Percentiles rank a stretch among this genome's conserved stretches.
phyloP scores from a whole-genome alignment of 176 grass and related monocot species.

The Triticum turgidum region DNA sequence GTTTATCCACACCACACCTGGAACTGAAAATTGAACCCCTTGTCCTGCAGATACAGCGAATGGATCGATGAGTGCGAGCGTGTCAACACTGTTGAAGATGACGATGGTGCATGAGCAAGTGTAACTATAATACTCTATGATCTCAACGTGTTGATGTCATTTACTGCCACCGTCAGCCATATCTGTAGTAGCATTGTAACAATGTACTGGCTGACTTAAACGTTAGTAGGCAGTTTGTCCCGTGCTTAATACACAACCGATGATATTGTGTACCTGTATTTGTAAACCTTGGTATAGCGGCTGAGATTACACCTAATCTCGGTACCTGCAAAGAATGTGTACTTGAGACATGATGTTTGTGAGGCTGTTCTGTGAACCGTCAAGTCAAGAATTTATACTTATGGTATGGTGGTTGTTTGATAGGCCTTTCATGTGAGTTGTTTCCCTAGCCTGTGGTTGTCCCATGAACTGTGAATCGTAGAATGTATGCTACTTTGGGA shows the following conservation, averaged over 20 bases:
- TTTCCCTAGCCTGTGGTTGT: not conserved
- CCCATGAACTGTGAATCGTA: too few relatives aligned
- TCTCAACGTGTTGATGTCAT: not conserved
- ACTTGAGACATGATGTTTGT: too few relatives aligned
- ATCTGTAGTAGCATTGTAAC: not conserved
- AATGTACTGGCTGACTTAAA: constrained; percentile 7
- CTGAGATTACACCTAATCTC: not conserved
- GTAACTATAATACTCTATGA: not conserved
- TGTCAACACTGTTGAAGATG: constrained; percentile 71
- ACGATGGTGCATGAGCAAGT: constrained; percentile 41
- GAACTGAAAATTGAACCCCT: not conserved
- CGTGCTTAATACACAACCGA: not conserved
- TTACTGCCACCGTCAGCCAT: constrained; percentile 31
- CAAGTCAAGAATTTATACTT: not conserved
- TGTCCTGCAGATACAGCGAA: constrained; percentile 62
- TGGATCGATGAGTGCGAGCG: constrained; percentile 80
- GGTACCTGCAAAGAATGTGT: not conserved
- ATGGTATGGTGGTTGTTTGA: not conserved
- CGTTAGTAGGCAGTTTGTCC: constrained; percentile 26
- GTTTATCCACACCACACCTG: not conserved
- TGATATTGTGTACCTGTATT: constrained; percentile 4
- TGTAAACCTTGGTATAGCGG: not conserved
- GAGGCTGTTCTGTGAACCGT: too few relatives aligned
- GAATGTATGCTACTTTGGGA: too few relatives aligned
- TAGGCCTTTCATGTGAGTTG: not conserved